These are phyloP conservation scores for Macrocybe gigantea DNA, from an alignment of 768 basidiomycete genomes.

Conservation along the genomic window DNA sequence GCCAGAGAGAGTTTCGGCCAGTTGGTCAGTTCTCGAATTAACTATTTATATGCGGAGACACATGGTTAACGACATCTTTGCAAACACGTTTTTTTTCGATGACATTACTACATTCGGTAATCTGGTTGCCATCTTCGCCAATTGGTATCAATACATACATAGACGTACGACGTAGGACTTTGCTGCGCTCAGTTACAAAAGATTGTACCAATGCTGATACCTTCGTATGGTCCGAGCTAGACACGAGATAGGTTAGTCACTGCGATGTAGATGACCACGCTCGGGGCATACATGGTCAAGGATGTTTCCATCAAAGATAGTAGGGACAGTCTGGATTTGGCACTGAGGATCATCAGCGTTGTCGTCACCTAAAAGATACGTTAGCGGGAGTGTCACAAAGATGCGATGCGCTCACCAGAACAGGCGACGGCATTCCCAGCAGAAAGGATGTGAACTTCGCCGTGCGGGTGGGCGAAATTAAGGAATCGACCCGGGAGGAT, in stretches of 20 bases:
- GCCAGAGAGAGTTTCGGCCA: too few relatives aligned
- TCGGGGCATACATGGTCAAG: conserved; percentile 41
- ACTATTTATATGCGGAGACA: too few relatives aligned
- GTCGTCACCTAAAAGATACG: conserved; percentile 36
- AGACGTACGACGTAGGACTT: neutral
- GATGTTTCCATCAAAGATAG: conserved; percentile 41
- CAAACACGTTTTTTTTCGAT: too few relatives aligned
- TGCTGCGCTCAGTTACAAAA: conserved; percentile 18
- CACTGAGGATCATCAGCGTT: conserved; percentile 49
- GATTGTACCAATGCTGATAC: conserved; percentile 49
- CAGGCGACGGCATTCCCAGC: conserved; percentile 30
- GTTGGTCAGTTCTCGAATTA: too few relatives aligned
- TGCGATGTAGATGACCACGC: neutral
- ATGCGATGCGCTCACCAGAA: conserved; percentile 19
- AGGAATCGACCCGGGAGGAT: conserved; percentile 32
- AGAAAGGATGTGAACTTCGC: conserved; percentile 48
- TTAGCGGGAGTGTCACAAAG: neutral
- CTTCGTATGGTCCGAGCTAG: conserved; percentile 46
- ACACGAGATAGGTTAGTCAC: neutral
- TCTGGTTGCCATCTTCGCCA: neutral
- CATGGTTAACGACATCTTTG: too few relatives aligned
- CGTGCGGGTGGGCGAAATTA: conserved; percentile 46
- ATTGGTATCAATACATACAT: neutral
- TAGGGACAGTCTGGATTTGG: conserved; percentile 48
- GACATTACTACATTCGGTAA: neutral